Evolutionary conservation across 2,329 filamentous ascomycete genomes (phyloP).

Genomic region (Pseudocercospora cruenta): DNA sequence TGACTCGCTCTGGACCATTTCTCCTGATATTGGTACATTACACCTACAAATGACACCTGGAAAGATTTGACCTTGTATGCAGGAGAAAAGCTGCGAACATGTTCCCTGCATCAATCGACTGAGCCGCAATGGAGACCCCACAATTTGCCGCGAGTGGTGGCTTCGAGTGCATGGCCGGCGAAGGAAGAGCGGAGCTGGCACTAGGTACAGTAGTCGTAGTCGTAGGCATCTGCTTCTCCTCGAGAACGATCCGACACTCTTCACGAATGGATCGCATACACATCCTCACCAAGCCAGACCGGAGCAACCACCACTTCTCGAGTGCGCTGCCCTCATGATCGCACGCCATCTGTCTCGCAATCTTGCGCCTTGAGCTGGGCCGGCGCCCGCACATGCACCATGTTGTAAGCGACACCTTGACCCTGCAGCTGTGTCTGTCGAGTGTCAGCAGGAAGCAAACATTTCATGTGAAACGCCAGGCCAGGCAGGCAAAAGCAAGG

Average conservation of each 20-base stretch:
- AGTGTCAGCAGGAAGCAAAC: conserved; percentile 14
- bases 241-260: neutral
- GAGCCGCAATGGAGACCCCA: neutral
- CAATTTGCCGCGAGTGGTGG: neutral
- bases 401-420: conserved; percentile 23
- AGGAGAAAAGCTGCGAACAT: neutral
- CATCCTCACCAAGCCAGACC: neutral
- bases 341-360: neutral
- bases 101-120: neutral
- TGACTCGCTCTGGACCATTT: no score
- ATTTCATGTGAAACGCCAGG: conserved; percentile 13
- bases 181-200: neutral
- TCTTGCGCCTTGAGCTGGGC: neutral
- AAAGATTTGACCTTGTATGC: no score
- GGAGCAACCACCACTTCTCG: neutral
- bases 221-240: neutral
- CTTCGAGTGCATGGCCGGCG: neutral
- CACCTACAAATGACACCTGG: no score
- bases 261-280: neutral
- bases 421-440: conserved; percentile 15
- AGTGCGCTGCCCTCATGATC: neutral
- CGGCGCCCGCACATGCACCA: conserved; percentile 12
- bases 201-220: neutral
- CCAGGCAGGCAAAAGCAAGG: neutral
- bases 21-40: no score